Evolutionary conservation across 805 yeast genomes (phyloP), one percentile per base, ranked within the genome.

Genomic region (Schwanniomyces polymorphus): DNA sequence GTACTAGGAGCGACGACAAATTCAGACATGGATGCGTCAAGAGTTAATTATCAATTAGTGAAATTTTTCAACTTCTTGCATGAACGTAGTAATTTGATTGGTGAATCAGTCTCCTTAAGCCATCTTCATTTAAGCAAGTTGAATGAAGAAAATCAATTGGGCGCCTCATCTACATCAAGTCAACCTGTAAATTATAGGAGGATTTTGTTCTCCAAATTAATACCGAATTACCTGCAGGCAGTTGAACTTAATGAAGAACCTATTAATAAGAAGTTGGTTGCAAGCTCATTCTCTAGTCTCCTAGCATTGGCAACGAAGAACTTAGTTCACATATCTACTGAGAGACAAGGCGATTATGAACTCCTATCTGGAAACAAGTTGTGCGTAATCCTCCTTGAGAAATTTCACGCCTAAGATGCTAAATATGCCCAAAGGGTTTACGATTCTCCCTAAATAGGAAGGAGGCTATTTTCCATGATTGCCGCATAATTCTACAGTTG

Each of bases 271-370:
- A 52, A 51, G 27, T 50, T 64, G 27, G 72, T 64, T 7, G 64
- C 63, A 12, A 64, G 55, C 35, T 57, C 70, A 9, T 64, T 68
- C 44, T 45, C 61, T 0, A 60, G 64, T 42, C 35, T 67, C 2
- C 50, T 67, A 14, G 53, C 61, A 17, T 51, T 68, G 17, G 67
- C 68, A 0, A 53, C 61, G 4, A 50, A 48, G n/a, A 48, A 52
- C 39, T 38, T 48, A 31, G 46, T 60, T 11, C 45, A 38, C 1
- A 42, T 53, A 16, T 44, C 43, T 28, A 28, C 21, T 14, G 38
- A 44, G 12, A 42, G 26, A 16, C 33, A 28, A 16, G 34, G 38
- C 12, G 33, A 39, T n/a, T 27, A n/a, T 23, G 42, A 39, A 21
- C 45, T 48, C 25, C 29, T 41, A 16, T 31, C 41, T 7, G 51